Evolutionary conservation across 2,329 filamentous ascomycete genomes (phyloP).

Genomic region (Fusarium cyanostomum): DNA sequence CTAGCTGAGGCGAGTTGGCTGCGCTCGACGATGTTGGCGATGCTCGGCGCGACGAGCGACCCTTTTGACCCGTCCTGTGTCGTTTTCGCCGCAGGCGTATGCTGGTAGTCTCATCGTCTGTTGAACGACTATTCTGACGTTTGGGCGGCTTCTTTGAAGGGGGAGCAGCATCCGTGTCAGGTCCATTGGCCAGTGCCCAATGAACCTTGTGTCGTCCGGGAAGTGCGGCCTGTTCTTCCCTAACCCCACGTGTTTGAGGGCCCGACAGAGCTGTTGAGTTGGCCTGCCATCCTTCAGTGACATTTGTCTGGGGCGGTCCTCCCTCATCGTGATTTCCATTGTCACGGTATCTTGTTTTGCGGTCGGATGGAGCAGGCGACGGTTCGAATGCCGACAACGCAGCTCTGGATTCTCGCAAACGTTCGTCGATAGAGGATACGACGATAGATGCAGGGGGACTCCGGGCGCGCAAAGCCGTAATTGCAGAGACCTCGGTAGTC

Average conservation of each 20-base stretch:
- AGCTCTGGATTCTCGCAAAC: not conserved
- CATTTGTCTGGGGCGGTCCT: slow-evolving; percentile 7
- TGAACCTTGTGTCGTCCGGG: not conserved
- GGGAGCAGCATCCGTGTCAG: slow-evolving; percentile 7
- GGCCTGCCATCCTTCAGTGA: not conserved
- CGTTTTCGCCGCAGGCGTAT: slow-evolving; percentile 13
- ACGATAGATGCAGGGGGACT: not conserved
- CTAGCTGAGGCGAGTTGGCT: not conserved
- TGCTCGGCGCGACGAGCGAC: not conserved
- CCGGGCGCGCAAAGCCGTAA: not conserved
- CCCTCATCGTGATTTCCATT: slow-evolving; percentile 16
- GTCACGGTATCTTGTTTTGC: slow-evolving; percentile 8
- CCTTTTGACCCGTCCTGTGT: not conserved
- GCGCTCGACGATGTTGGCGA: not conserved
- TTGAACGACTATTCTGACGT: slow-evolving; percentile 29
- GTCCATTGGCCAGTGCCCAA: slow-evolving; percentile 1
- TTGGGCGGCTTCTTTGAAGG: slow-evolving; percentile 23
- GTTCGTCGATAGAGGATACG: slow-evolving; percentile 6
- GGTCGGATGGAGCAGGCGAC: not conserved
- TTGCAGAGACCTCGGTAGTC: not conserved
- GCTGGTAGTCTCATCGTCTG: slow-evolving; percentile 18
- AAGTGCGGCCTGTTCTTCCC: not conserved
- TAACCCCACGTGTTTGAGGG: slow-evolving; percentile 6
- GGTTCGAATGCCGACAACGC: not conserved
- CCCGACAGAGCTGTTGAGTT: not conserved